Conservation (phyloP, 2,329 filamentous ascomycete genomes). For the Stagonosporopsis chrysanthemi region DNA sequence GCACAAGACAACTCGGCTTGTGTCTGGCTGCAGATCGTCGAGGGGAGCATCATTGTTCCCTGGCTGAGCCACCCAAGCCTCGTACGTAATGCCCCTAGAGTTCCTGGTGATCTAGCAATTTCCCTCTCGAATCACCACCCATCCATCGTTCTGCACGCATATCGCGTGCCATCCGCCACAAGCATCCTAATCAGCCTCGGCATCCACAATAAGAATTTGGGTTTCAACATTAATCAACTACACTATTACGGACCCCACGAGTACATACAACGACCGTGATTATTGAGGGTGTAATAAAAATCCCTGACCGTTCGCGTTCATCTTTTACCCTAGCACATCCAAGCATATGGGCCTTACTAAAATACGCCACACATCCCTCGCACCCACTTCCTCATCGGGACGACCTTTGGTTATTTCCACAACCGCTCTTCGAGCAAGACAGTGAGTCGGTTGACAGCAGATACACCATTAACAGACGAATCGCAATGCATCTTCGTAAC, state of each 20-base stretch:
- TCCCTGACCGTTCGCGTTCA: neutral
- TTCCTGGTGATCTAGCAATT: neutral
- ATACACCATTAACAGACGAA: neutral
- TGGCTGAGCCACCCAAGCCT: neutral
- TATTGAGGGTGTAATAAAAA: neutral
- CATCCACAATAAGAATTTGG: neutral
- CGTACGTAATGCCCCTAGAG: neutral
- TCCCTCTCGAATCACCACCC: too few species aligned
- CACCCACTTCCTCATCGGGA: slow-evolving; percentile 15
- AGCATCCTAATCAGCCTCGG: neutral
- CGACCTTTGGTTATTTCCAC: neutral
- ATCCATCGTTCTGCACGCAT: neutral
- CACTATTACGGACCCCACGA: too few species aligned
- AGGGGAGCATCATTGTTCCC: neutral
- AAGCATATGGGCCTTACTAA: neutral
- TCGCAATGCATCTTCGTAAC: neutral
- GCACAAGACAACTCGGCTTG: neutral
- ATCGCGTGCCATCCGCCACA: neutral
- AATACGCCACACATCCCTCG: slow-evolving; percentile 1
- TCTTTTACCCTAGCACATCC: neutral
- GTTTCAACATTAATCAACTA: neutral
- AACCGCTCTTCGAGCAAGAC: neutral
- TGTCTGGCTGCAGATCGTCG: too few species aligned
- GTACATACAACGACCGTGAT: neutral
- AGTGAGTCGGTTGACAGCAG: neutral